Evolutionary conservation across 805 yeast genomes (phyloP), one percentile per base, ranked within the genome.

Genomic region (Ogataea corticis): DNA sequence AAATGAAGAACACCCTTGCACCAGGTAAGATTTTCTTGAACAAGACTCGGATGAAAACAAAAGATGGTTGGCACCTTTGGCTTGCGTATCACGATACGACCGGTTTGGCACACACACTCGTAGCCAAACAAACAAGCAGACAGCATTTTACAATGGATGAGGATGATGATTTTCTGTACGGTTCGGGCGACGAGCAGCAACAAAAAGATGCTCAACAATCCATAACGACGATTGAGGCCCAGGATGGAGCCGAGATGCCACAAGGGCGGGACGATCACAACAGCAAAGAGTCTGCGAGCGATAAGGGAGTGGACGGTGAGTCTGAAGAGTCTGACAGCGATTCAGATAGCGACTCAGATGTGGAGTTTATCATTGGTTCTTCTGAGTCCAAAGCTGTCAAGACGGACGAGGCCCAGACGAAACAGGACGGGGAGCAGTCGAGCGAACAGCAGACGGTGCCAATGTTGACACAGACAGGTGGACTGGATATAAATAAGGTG

Each of bases 281-380:
- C 14, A 63, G 52, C 14, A 68, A 39, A n/a, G 42, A 39, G 7
- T 37, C 40, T 3, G n/a, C 14, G 21, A 37, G 35, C 18, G 48
- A 52, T 11, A 56, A 46, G 31, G 64, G 34, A 25, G 65, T 53
- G 15, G 61, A 41, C 38, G 52, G 32, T 13, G 38, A 46, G n/a
- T 41, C 49, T 31, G 74, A 62, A 5, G 25, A 21, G 9, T 21
- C 25, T 2, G 77, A 70, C 3, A 78, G 68, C 2, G 77, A 67
- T 2, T 72, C 67, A 3, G 76, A 69, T 13, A 77, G 67, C 11
- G 80, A 73, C 35, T 69, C 72, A n/a, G 85, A 78, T 49, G 84
- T 91, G 29, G 97, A 91, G 65, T 86, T 92, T 59, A 85, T 91
- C 38, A 85, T 91, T 40, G 84, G 83, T 7, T 58, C 62, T 13